phyloP scores from a whole-genome alignment of 805 yeast species.

The Pichia gijzeniarum region DNA sequence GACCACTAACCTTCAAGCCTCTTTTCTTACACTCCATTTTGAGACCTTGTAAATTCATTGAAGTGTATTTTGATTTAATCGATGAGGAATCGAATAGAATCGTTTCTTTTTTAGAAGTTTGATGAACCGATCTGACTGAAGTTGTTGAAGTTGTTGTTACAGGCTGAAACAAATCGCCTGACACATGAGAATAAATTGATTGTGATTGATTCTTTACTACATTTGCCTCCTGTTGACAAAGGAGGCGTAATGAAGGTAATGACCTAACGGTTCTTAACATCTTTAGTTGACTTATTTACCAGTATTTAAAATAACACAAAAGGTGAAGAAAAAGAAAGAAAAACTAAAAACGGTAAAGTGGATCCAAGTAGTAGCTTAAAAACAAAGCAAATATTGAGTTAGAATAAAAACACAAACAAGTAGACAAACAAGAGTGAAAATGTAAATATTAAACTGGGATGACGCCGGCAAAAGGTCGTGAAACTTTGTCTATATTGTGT shows the following conservation, averaged over 20 bases:
- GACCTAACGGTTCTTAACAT: conserved; percentile 33
- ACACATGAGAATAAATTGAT: conserved; percentile 2
- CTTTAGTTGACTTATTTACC: not conserved
- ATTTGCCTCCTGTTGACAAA: conserved; percentile 22
- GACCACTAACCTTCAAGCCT: conserved; percentile 57
- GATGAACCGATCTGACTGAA: conserved; percentile 27
- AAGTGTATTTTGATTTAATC: conserved; percentile 23
- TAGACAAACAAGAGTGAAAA: no score
- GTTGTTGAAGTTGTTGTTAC: conserved; percentile 2
- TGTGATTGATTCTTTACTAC: conserved; percentile 8
- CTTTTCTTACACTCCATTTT: conserved; percentile 53
- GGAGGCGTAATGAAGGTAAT: conserved; percentile 27
- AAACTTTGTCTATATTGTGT: not conserved
- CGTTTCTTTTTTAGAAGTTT: conserved; percentile 30
- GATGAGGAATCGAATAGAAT: conserved; percentile 22
- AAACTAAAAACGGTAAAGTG: not conserved
- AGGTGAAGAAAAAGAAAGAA: not conserved
- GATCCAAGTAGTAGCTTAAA: no score
- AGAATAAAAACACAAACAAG: no score
- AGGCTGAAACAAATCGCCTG: conserved; percentile 16
- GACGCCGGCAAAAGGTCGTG: not conserved
- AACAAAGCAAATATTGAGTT: no score
- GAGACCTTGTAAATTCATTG: conserved; percentile 48
- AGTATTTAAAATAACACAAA: not conserved
- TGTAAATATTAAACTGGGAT: not conserved